phyloP scores from a whole-genome alignment of 305 asterid species.

The Fraxinus paxiana region DNA sequence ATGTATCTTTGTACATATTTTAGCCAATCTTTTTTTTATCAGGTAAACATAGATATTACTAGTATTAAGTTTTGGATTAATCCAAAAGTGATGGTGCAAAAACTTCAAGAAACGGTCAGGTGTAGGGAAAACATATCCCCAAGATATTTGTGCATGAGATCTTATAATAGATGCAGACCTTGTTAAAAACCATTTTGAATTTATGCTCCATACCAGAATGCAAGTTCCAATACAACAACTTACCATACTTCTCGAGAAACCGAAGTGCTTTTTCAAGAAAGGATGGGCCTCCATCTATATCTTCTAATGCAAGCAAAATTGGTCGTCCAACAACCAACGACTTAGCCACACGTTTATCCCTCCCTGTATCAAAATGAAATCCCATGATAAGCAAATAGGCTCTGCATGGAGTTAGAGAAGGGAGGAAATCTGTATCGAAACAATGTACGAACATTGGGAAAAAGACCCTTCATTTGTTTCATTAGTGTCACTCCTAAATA shows the following conservation, averaged over 20 bases:
- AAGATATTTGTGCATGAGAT: conserved; percentile 11
- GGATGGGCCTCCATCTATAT: conserved; percentile 97
- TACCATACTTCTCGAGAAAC: conserved; percentile 91
- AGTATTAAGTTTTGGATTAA: not conserved
- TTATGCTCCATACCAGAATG: conserved; percentile 1
- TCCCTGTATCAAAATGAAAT: conserved; percentile 56
- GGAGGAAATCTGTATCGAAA: conserved; percentile 17
- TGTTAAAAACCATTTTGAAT: conserved; percentile 7
- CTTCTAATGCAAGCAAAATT: conserved; percentile 93
- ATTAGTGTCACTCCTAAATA: conserved; percentile 72
- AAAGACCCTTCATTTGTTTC: conserved; percentile 80
- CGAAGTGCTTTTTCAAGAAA: conserved; percentile 95
- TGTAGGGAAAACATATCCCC: conserved; percentile 10
- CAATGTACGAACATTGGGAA: conserved; percentile 64
- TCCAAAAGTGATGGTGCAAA: conserved; percentile 5
- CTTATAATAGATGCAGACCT: conserved; percentile 12
- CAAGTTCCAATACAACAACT: conserved; percentile 29
- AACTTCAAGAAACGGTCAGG: conserved; percentile 1
- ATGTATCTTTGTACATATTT: not conserved
- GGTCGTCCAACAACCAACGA: conserved; percentile 98
- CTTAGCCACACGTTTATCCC: conserved; percentile 78
- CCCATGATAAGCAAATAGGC: conserved; percentile 8
- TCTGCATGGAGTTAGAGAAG: conserved; percentile 1
- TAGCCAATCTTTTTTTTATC: not conserved
- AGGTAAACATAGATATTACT: not conserved